phyloP scores from a whole-genome alignment of 2,329 filamentous ascomycete genomes.

The Achaetomium macrosporum region DNA sequence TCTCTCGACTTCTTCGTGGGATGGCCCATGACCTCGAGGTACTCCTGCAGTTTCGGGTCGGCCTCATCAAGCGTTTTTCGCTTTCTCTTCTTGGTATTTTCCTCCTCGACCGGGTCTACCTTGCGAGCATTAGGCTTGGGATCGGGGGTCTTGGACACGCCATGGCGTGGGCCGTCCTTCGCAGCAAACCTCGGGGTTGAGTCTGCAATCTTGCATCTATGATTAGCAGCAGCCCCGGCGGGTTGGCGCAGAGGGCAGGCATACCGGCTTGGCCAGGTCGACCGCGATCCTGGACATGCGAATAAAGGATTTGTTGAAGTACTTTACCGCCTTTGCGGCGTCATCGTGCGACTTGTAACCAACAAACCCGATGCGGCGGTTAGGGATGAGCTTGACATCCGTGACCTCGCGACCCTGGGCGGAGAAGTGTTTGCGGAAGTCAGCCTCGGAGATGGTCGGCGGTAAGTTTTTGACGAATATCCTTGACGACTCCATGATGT shows the following conservation, averaged over 20 bases:
- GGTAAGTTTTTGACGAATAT: conserved; percentile 80
- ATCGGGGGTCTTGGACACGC: conserved; percentile 1
- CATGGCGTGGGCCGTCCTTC: conserved; percentile 9
- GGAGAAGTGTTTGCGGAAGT: conserved; percentile 85
- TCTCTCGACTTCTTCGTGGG: conserved; percentile 60
- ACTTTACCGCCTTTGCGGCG: conserved; percentile 78
- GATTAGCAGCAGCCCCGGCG: conserved; percentile 14
- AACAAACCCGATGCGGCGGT: conserved; percentile 89
- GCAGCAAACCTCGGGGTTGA: conserved; percentile 15
- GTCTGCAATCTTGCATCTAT: conserved; percentile 24
- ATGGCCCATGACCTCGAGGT: conserved; percentile 69
- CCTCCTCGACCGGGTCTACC: conserved; percentile 17
- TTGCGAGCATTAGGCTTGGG: conserved; percentile 4
- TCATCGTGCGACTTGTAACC: conserved; percentile 81
- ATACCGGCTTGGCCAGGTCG: conserved; percentile 76
- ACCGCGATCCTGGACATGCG: conserved; percentile 92
- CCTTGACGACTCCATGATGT: conserved; percentile 54
- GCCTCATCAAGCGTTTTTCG: conserved; percentile 51
- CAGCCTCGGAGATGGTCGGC: conserved; percentile 74
- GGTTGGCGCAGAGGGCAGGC: conserved; percentile 22
- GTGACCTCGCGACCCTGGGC: conserved; percentile 68
- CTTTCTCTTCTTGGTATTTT: conserved; percentile 59
- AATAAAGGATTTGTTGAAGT: conserved; percentile 93
- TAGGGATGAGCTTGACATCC: conserved; percentile 84
- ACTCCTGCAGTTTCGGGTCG: conserved; percentile 81